These are phyloP conservation scores for Termitomyces sp. DNA, from an alignment of 768 basidiomycete genomes.

Conservation along the genomic window DNA sequence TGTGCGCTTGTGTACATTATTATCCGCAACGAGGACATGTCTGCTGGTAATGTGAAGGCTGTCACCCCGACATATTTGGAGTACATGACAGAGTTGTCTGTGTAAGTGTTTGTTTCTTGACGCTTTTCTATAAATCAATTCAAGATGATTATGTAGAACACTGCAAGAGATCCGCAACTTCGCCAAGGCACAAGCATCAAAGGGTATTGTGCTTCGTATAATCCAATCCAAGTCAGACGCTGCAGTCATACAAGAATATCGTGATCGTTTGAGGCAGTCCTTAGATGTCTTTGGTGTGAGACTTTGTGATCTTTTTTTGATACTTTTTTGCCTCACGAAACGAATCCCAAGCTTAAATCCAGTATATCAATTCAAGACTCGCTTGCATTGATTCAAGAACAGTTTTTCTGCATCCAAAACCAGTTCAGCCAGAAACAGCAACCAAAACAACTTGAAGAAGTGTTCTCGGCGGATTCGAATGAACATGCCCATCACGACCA, in stretches of 20 bases:
- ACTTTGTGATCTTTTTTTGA: no score
- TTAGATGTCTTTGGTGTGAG: slow-evolving; percentile 5
- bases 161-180: slow-evolving; percentile 4
- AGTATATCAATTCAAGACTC: no score
- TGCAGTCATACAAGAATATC: slow-evolving; percentile 6
- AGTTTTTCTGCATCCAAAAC: no score
- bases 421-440: no score
- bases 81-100: not conserved
- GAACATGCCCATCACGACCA: no score
- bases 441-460: no score
- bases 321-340: no score
- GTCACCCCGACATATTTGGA: not conserved
- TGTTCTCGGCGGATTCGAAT: no score
- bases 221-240: slow-evolving; percentile 1
- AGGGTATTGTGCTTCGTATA: not conserved
- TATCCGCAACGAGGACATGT: not conserved
- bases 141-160: not conserved
- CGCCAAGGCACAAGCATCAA: not conserved
- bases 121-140: not conserved
- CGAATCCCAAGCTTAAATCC: no score
- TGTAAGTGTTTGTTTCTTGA: no score
- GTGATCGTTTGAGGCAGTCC: slow-evolving; percentile 3
- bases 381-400: no score
- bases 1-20: slow-evolving; percentile 12
- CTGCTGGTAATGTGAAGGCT: not conserved